Base-by-base conservation (phyloP, 2,329 filamentous ascomycete species). In the Aspergillus quadricinctus region DNA sequence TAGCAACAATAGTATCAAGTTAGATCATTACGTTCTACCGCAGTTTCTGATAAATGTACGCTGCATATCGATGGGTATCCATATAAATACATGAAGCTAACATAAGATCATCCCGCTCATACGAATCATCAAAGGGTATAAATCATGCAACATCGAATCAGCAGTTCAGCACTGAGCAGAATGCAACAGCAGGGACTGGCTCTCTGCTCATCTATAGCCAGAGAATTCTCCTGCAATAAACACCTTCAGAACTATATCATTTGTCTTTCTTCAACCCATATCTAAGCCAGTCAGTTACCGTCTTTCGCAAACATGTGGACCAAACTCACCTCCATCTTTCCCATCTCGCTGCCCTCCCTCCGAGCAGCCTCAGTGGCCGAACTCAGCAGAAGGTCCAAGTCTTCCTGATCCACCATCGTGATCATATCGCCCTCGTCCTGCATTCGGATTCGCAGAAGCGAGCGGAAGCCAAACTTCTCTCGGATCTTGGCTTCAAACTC, bases 401-500 rank as follows among this genome's bases (percentile, higher is more conserved):
- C 94, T 68, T 99, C 94, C 73, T 97, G 90, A 72, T 99, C 94
- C 29, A 89, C 92, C 84, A 99, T 88, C 31, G 93, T 97, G 69
- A 99, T 95, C 89, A 97, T 93, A 69, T 97, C 93, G 3, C 88
- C 89, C 54, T 88, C 81, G 64, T 97, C 94, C 79, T 94, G 94
- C 75, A 97, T 88, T 81, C 92, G 95, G 78, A 97, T 93, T 56
- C 85, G 84, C 59, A 87, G 78, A 54, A 83, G 79, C 55, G 67
- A 65, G 35, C 66, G 69, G 60, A 97, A 80, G 14, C 83, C 87
- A 69, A 97, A 96, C 76, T 99, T 99, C 60, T 92, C 88, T 49
- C 88, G 83, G 57, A 99, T 89, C 58, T 87, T 86, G 59, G 88
- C 86, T 43, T 88, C 86, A 48, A 99, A 85, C 57, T 93, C 89